Conservation (phyloP, 2,329 filamentous ascomycete genomes). For the Aspergillus proliferans region DNA sequence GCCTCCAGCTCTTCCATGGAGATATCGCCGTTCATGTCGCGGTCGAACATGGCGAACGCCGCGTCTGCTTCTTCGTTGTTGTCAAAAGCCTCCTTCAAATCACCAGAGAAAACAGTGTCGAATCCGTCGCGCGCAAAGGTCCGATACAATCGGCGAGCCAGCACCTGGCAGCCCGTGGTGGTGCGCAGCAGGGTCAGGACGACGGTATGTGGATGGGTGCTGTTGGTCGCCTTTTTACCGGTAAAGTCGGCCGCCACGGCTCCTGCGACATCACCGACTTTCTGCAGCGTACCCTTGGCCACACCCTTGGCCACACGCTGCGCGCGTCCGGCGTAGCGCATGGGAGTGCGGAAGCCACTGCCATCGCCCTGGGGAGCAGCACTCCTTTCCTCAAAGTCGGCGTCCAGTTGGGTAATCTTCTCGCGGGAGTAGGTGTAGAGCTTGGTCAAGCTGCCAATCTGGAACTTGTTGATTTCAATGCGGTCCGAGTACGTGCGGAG, state of each 20-base stretch:
- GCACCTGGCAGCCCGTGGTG: constrained; percentile 68
- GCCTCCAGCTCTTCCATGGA: constrained; percentile 91
- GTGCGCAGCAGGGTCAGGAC: constrained; percentile 69
- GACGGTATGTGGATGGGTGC: constrained; percentile 76
- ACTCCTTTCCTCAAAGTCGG: constrained; percentile 59
- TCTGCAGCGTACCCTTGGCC: constrained; percentile 68
- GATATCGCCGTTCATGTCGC: constrained; percentile 93
- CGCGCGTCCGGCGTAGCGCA: constrained; percentile 61
- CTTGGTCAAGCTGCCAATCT: constrained; percentile 64
- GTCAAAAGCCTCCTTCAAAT: constrained; percentile 71
- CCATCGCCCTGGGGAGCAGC: constrained; percentile 50
- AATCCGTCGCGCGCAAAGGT: constrained; percentile 70
- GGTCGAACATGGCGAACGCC: constrained; percentile 89
- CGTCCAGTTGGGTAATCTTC: constrained; percentile 64
- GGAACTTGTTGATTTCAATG: constrained; percentile 88
- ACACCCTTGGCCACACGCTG: constrained; percentile 56
- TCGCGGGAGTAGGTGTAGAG: constrained; percentile 59
- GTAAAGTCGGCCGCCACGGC: constrained; percentile 89
- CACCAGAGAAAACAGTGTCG: constrained; percentile 71
- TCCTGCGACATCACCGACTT: constrained; percentile 77
- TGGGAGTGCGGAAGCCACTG: constrained; percentile 66
- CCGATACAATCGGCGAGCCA: constrained; percentile 82
- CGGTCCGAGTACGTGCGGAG: constrained; percentile 81
- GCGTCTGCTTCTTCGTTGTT: constrained; percentile 80
- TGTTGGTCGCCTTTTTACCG: constrained; percentile 60